Base-by-base conservation (phyloP, 495 filamentous ascomycete species). In the Amorphotheca resinae region DNA sequence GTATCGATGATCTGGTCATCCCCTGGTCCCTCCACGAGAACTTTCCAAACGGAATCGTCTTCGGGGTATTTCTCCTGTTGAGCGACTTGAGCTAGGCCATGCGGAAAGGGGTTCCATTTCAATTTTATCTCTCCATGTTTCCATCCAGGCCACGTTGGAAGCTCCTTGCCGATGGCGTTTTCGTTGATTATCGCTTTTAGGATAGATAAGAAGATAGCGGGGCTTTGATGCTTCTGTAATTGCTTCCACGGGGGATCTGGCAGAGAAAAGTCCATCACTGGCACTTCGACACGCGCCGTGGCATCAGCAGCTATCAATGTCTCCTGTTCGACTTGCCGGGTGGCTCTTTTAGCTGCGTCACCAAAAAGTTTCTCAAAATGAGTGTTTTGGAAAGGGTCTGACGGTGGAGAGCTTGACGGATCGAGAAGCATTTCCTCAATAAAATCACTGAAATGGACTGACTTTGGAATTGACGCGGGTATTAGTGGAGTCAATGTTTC, bases 181-280 rank as follows among this genome's bases (percentile, higher is more conserved):
- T 45, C 35, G 21, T 20, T 21, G 1, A 57, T 49, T 12, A 41
- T 32, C 4, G 11, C 21, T 12, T 44, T 49, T 30, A 53, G 54
- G 1, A 51, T 9, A 8, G 7, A 1, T 0, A 40, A 8, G 11
- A 42, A 23, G n/a, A 15, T 22, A 5, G 1, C 23, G 7, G 45
- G 21, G 15, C 31, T 23, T 4, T 16, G 38, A 4, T 17, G n/a
- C 6, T 37, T 8, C 14, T 37, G 40, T 4, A 52, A 44, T n/a
- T 42, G 18, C 23, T 65, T 63, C 78, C 79, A 83, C 1, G 74
- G 76, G 8, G 72, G 61, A 3, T 51, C 52, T 4, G 72, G 69
- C 16, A 72, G 54, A 0, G 70, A 72, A 44, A 82, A 76, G 38
- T 82, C 78, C 62, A 82, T 61, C 1, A 66, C 41, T 0, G 78